Conservation (phyloP, 2,329 filamentous ascomycete species). For the Zasmidium cellare region DNA sequence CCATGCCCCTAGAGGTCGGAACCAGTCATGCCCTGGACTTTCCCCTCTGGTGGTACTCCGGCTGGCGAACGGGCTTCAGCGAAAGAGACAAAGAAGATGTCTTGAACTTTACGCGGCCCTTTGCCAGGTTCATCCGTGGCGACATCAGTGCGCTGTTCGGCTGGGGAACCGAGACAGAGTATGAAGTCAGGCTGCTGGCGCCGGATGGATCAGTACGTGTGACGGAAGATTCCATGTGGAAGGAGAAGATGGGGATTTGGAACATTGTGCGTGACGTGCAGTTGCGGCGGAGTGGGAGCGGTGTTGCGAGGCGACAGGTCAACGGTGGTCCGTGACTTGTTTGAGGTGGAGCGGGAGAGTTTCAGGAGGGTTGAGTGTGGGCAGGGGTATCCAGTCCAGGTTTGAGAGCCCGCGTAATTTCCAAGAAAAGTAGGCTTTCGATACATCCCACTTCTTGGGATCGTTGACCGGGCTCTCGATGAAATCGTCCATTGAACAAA, state of each 20-base stretch:
- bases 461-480: not conserved
- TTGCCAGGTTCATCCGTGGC: slow-evolving; percentile 17
- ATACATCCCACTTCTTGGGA: not conserved
- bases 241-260: slow-evolving; percentile 15
- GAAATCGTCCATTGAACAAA: not conserved
- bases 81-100: slow-evolving; percentile 19
- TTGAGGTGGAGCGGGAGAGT: not conserved
- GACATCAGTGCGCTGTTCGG: slow-evolving; percentile 8
- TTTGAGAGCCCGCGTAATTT: not conserved
- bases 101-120: slow-evolving; percentile 13
- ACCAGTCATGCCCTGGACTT: slow-evolving; percentile 16
- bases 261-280: slow-evolving; percentile 18
- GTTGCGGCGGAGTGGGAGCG: slow-evolving; percentile 6
- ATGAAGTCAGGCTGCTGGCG: slow-evolving; percentile 15
- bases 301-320: not conserved
- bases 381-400: slow-evolving; percentile 2
- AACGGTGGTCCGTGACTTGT: not conserved
- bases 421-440: not conserved
- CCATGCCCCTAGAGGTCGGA: slow-evolving; percentile 9
- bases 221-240: slow-evolving; percentile 14
- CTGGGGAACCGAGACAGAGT: slow-evolving; percentile 19
- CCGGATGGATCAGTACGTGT: slow-evolving; percentile 12
- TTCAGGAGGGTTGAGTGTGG: not conserved
- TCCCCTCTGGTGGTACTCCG: slow-evolving; percentile 18
- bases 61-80: slow-evolving; percentile 18